Conservation (phyloP, 192 early-diverging fungal genomes). For the Geranomyces variabilis region DNA sequence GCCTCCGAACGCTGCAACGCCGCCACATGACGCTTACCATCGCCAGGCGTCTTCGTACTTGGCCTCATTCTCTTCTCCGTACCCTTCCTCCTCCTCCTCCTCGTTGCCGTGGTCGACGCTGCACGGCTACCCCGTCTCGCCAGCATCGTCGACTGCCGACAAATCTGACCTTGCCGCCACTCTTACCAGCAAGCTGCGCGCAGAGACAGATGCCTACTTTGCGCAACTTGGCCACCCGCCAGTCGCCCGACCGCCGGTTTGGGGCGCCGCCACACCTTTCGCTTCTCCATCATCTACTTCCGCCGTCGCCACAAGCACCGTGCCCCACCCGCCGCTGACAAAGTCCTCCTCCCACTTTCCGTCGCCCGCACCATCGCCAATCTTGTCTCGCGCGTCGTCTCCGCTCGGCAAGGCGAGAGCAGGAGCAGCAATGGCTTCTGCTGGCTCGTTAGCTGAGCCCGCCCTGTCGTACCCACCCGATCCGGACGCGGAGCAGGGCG, state of each 20-base stretch:
- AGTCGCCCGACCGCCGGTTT: not conserved
- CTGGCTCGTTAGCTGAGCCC: not conserved
- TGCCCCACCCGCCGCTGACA: not conserved
- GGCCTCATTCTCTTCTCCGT: not conserved
- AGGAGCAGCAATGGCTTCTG: conserved; percentile 6
- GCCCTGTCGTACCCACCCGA: not conserved
- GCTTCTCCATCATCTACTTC: not conserved
- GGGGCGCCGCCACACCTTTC: not conserved
- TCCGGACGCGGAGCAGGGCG: conserved; percentile 30
- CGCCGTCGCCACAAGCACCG: not conserved
- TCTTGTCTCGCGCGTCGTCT: conserved; percentile 14
- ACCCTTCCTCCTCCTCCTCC: not conserved
- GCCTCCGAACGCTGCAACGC: not conserved
- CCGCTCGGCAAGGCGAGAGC: not conserved
- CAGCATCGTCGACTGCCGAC: not conserved
- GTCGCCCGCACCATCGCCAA: conserved; percentile 21
- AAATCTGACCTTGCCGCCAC: not conserved
- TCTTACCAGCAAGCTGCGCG: conserved; percentile 9
- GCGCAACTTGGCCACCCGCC: conserved; percentile 12
- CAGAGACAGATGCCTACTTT: conserved; percentile 18
- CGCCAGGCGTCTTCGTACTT: not conserved
- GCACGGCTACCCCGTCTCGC: conserved; percentile 1
- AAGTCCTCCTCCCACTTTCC: conserved; percentile 20
- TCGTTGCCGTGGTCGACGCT: not conserved
- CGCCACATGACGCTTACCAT: not conserved